phyloP scores from a whole-genome alignment of 495 filamentous ascomycete species.

The Darksidea phi region DNA sequence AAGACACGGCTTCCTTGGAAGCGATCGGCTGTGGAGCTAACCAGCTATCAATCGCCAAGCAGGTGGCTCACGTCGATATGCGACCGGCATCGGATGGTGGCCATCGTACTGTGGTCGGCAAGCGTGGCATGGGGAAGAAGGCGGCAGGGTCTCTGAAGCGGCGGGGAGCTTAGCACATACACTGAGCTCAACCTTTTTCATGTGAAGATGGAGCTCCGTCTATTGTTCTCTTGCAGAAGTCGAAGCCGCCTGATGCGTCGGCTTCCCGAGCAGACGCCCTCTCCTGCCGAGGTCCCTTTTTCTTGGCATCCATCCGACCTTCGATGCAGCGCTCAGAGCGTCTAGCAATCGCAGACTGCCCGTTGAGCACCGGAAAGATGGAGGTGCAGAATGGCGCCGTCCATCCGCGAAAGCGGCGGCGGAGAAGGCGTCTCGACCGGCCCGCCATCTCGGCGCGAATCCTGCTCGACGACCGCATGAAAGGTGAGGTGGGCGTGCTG shows the following conservation, averaged over 20 bases:
- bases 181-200: background rate
- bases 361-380: conserved; percentile 23
- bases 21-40: background rate
- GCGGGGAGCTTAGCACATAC: too few relatives aligned
- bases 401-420: conserved; percentile 47
- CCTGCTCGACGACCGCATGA: conserved; percentile 76
- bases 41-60: background rate
- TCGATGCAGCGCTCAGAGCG: background rate
- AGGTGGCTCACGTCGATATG: background rate
- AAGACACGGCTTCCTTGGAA: conserved; percentile 8
- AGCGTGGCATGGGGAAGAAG: background rate
- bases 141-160: background rate
- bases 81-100: background rate
- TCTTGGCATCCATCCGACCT: conserved; percentile 9
- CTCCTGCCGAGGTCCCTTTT: conserved; percentile 18
- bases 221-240: too few relatives aligned
- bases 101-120: background rate
- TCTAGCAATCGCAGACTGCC: background rate
- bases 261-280: too few relatives aligned
- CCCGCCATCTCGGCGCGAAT: conserved; percentile 62
- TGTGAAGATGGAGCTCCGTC: conserved; percentile 17
- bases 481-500: conserved; percentile 81
- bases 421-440: conserved; percentile 54
- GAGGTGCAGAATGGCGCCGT: conserved; percentile 20
- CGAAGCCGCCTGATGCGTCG: too few relatives aligned